These are phyloP conservation scores for Macrocybe gigantea DNA, from an alignment of 768 basidiomycete species.

Conservation along the genomic window DNA sequence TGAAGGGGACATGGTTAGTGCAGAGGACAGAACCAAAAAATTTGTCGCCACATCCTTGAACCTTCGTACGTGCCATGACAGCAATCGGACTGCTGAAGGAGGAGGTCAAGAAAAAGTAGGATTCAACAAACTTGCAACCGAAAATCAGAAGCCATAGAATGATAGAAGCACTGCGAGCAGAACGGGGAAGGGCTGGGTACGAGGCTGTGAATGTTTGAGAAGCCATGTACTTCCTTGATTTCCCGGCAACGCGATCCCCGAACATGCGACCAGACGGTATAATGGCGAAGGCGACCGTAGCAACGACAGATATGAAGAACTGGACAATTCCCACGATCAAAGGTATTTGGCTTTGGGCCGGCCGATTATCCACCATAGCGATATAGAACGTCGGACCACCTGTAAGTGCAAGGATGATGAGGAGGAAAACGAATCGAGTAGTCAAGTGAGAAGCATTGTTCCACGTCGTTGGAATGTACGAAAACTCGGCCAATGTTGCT, in stretches of 20 bases:
- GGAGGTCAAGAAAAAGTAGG: slow-evolving; percentile 95
- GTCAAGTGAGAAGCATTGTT: slow-evolving; percentile 97
- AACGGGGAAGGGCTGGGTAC: slow-evolving; percentile 73
- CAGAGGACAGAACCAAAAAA: slow-evolving; percentile 79
- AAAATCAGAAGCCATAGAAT: slow-evolving; percentile 89
- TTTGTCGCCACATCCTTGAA: slow-evolving; percentile 85
- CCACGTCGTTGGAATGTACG: slow-evolving; percentile 98
- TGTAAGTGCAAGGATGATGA: slow-evolving; percentile 89
- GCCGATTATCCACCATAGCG: slow-evolving; percentile 69
- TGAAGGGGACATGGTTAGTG: slow-evolving; percentile 89
- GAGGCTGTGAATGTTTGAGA: slow-evolving; percentile 99
- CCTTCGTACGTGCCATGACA: slow-evolving; percentile 94
- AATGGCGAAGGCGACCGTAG: slow-evolving; percentile 77
- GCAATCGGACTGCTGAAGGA: slow-evolving; percentile 96
- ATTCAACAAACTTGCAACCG: slow-evolving; percentile 93
- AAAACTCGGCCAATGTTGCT: slow-evolving; percentile 92
- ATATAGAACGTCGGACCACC: slow-evolving; percentile 94
- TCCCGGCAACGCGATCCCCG: slow-evolving; percentile 95
- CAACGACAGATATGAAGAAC: slow-evolving; percentile 85
- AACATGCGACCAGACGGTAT: slow-evolving; percentile 98
- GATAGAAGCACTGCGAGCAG: slow-evolving; percentile 79
- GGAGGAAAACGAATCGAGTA: slow-evolving; percentile 86
- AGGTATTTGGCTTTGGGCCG: slow-evolving; percentile 59
- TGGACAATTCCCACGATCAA: slow-evolving; percentile 92
- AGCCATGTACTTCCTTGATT: slow-evolving; percentile 96